Evolutionary conservation across 768 basidiomycete genomes (phyloP).

Genomic region (Lepiota brunneoincarnata): DNA sequence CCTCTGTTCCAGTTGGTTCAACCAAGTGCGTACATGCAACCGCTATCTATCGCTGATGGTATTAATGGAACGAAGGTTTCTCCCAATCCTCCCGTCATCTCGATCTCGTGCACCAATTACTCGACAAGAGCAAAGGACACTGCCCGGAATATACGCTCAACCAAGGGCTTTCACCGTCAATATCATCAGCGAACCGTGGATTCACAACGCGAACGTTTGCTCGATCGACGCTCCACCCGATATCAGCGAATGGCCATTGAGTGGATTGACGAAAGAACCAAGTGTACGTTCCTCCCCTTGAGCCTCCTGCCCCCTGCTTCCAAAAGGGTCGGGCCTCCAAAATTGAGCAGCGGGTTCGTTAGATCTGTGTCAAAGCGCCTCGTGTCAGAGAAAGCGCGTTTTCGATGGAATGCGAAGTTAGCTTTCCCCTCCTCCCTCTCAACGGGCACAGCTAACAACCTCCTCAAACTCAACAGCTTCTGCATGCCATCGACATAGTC

Average conservation of each 20-base stretch:
- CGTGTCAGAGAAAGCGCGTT: slow-evolving; percentile 65
- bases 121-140: slow-evolving; percentile 50
- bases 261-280: slow-evolving; percentile 54
- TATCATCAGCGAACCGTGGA: slow-evolving; percentile 71
- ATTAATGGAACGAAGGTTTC: slow-evolving; percentile 36
- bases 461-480: too few relatives aligned
- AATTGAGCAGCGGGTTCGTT: not conserved
- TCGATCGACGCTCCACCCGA: slow-evolving; percentile 52
- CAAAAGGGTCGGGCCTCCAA: too few relatives aligned
- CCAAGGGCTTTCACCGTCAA: slow-evolving; percentile 71
- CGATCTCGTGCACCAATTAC: too few relatives aligned
- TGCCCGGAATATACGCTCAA: slow-evolving; percentile 57
- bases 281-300: slow-evolving; percentile 57
- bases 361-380: slow-evolving; percentile 46
- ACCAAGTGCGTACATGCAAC: slow-evolving; percentile 24
- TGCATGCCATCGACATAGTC: slow-evolving; percentile 39
- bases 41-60: slow-evolving; percentile 26
- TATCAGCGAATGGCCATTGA: slow-evolving; percentile 58
- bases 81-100: slow-evolving; percentile 61
- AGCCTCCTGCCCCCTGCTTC: too few relatives aligned
- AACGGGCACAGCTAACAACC: too few relatives aligned
- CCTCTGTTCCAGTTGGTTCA: slow-evolving; percentile 41
- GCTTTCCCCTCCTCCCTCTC: too few relatives aligned
- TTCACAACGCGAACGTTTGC: slow-evolving; percentile 52
- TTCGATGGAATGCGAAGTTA: slow-evolving; percentile 61